phyloP scores from a whole-genome alignment of 208 protist species.

The Trypanosoma platydactyli region DNA sequence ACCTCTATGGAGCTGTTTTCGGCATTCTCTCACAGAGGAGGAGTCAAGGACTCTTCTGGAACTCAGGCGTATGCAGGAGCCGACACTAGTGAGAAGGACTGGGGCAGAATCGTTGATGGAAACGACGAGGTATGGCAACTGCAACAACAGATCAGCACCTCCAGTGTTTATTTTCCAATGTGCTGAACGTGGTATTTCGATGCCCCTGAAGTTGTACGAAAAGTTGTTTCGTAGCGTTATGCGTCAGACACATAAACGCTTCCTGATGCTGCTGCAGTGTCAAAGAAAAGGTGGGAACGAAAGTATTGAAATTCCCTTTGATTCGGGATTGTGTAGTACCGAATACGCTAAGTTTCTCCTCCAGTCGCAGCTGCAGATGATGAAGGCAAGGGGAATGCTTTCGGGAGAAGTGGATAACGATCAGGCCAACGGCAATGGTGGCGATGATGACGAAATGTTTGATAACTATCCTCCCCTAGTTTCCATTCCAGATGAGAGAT shows the following conservation, averaged over 20 bases:
- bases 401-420: background rate
- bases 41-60: constrained; percentile 49
- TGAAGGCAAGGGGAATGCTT: constrained; percentile 2
- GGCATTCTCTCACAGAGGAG: constrained; percentile 47
- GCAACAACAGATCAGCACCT: background rate
- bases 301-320: constrained; percentile 17
- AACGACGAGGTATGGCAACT: background rate
- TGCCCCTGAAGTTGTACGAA: constrained; percentile 30
- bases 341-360: constrained; percentile 23
- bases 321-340: background rate
- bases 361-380: constrained; percentile 13
- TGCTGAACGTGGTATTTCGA: constrained; percentile 24
- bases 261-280: constrained; percentile 24
- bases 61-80: constrained; percentile 20
- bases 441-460: background rate
- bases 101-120: background rate
- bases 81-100: constrained; percentile 9
- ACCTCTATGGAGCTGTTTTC: constrained; percentile 42
- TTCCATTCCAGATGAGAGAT: constrained; percentile 53
- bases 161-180: background rate
- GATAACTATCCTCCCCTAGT: constrained; percentile 34
- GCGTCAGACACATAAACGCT: constrained; percentile 17
- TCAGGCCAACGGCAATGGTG: background rate
- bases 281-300: background rate
- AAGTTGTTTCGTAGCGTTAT: constrained; percentile 22